These are phyloP conservation scores for Cryptococcus maquisensis DNA, from an alignment of 1,284 basidiomycete species.

Conservation along the genomic window DNA sequence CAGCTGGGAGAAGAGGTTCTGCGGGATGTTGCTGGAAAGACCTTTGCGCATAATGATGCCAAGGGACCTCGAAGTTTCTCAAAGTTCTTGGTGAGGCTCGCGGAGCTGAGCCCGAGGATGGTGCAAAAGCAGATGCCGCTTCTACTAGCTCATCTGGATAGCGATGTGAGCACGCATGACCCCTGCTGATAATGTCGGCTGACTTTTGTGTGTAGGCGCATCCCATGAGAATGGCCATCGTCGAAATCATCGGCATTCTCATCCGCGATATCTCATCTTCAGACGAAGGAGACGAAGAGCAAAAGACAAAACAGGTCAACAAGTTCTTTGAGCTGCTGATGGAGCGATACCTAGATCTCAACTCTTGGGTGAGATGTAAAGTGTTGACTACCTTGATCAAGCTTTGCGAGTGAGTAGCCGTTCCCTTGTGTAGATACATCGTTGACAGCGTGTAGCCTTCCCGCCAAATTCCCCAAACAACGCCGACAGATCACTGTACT, in stretches of 20 bases:
- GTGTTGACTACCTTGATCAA: slow-evolving; percentile 72
- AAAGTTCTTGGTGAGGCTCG: slow-evolving; percentile 75
- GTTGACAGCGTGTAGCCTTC: slow-evolving; percentile 53
- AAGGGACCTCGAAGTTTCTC: slow-evolving; percentile 86
- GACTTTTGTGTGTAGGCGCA: slow-evolving; percentile 61
- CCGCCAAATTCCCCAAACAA: slow-evolving; percentile 81
- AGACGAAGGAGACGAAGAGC: slow-evolving; percentile 57
- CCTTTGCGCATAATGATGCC: slow-evolving; percentile 56
- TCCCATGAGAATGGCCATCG: slow-evolving; percentile 88
- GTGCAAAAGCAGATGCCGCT: slow-evolving; percentile 87
- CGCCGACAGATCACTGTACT: slow-evolving; percentile 70
- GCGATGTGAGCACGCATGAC: slow-evolving; percentile 61
- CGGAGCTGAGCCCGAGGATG: slow-evolving; percentile 76
- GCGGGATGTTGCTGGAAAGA: slow-evolving; percentile 49
- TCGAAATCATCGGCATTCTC: slow-evolving; percentile 77
- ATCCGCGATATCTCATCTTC: slow-evolving; percentile 69
- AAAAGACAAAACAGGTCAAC: slow-evolving; percentile 75
- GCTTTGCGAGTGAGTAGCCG: slow-evolving; percentile 56
- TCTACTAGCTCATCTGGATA: slow-evolving; percentile 80
- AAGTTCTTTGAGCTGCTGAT: slow-evolving; percentile 77
- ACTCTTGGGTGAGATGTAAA: slow-evolving; percentile 86
- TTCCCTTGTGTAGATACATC: neutral
- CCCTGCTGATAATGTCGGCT: neutral
- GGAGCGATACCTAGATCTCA: slow-evolving; percentile 81
- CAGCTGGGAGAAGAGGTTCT: slow-evolving; percentile 88